Conservation (phyloP, 2,329 filamentous ascomycete genomes). For the Pyricularia grisea region DNA sequence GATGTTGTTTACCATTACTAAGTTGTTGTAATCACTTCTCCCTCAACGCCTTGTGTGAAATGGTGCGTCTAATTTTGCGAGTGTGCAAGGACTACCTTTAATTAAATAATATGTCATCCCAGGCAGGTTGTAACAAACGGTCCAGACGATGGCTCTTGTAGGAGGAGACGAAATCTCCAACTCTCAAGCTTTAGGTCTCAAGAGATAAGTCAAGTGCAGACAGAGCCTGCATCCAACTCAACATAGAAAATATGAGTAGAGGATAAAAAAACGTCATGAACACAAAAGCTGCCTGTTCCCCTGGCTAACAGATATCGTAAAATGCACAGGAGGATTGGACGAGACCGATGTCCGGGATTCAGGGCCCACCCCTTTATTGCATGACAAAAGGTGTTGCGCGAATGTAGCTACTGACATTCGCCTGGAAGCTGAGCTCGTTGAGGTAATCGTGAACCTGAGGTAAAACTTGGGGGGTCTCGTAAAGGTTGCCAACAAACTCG, state of each 20-base stretch:
- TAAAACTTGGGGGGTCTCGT: slow-evolving; percentile 35
- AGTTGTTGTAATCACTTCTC: background rate
- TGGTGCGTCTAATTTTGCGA: background rate
- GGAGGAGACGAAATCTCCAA: too few species aligned
- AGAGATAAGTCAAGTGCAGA: too few species aligned
- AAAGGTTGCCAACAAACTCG: slow-evolving; percentile 52
- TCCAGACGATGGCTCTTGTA: too few species aligned
- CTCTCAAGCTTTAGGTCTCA: too few species aligned
- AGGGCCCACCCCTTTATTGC: slow-evolving; percentile 9
- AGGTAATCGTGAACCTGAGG: slow-evolving; percentile 54
- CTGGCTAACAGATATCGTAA: too few species aligned
- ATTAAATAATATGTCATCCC: too few species aligned
- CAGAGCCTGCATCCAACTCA: background rate
- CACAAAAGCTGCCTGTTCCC: background rate
- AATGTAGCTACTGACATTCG: slow-evolving; percentile 56
- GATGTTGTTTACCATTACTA: background rate
- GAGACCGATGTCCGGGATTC: background rate
- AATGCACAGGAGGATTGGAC: background rate
- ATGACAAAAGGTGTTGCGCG: slow-evolving; percentile 38
- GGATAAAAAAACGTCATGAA: background rate
- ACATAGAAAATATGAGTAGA: background rate
- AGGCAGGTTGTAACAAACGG: too few species aligned
- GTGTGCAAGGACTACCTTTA: too few species aligned
- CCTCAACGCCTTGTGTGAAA: background rate
- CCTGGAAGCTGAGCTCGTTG: slow-evolving; percentile 41